Percentiles rank a stretch among this genome's conserved stretches.
Conservation (phyloP, 768 basidiomycete genomes). For the Neoboletus magnificus region DNA sequence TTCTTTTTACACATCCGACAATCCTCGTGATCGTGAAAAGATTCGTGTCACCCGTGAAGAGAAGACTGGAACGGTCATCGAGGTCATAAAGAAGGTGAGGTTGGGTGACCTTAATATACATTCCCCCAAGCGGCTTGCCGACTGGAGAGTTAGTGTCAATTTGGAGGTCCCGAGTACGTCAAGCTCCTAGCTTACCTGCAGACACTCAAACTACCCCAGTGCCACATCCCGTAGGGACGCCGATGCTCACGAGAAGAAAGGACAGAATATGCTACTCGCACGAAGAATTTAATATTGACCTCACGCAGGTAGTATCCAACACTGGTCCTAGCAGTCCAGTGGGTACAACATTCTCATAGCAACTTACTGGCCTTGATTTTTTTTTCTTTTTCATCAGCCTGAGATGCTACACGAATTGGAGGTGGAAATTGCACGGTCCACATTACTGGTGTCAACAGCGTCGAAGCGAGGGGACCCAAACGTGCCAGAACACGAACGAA, state of each 20-base stretch:
- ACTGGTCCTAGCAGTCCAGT: slow-evolving; percentile 49
- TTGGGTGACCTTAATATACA: slow-evolving; percentile 87
- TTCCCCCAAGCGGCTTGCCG: slow-evolving; percentile 75
- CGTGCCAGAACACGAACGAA: slow-evolving; percentile 59
- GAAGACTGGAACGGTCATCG: slow-evolving; percentile 59
- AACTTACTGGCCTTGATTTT: background rate
- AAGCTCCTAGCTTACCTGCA: background rate
- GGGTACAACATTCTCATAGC: slow-evolving; percentile 22
- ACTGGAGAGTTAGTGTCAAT: slow-evolving; percentile 93
- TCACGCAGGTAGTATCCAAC: slow-evolving; percentile 82
- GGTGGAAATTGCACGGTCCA: slow-evolving; percentile 76
- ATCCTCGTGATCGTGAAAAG: slow-evolving; percentile 45
- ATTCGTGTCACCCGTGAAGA: slow-evolving; percentile 84
- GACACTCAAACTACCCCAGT: slow-evolving; percentile 38
- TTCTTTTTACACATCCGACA: slow-evolving; percentile 60
- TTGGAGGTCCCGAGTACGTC: slow-evolving; percentile 82
- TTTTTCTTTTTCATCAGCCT: slow-evolving; percentile 36
- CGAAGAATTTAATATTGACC: slow-evolving; percentile 89
- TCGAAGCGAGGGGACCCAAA: slow-evolving; percentile 61
- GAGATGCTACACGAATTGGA: slow-evolving; percentile 85
- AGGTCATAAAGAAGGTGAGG: slow-evolving; percentile 75
- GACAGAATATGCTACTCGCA: slow-evolving; percentile 92
- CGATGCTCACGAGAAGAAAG: slow-evolving; percentile 68
- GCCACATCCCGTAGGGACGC: slow-evolving; percentile 60
- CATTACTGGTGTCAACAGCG: slow-evolving; percentile 68